These are phyloP conservation scores for Borovskyia barvae DNA, from an alignment of 208 protist species.

Conservation along the genomic window DNA sequence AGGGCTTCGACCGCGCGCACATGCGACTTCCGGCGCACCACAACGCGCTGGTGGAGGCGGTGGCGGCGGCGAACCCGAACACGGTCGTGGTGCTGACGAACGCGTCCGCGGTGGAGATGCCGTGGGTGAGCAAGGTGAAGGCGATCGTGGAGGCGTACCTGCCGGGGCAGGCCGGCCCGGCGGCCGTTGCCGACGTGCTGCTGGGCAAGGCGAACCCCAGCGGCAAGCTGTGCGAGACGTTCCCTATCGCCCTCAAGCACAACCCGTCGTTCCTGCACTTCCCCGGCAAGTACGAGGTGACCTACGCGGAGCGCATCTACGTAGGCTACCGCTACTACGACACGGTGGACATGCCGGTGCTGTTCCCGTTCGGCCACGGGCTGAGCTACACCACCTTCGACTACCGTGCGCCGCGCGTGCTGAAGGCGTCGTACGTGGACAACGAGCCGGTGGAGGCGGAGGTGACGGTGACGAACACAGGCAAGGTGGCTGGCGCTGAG, in stretches of 20 bases:
- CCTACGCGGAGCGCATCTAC: slow-evolving; percentile 9
- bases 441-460: slow-evolving; percentile 3
- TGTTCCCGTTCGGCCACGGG: slow-evolving; percentile 8
- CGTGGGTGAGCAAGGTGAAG: slow-evolving; percentile 6
- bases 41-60: slow-evolving; percentile 11
- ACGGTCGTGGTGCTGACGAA: slow-evolving; percentile 9
- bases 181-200: slow-evolving; percentile 2
- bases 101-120: slow-evolving; percentile 9
- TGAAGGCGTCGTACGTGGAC: slow-evolving; percentile 11
- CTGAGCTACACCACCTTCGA: slow-evolving; percentile 11
- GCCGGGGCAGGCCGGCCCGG: slow-evolving; percentile 2
- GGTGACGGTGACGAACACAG: slow-evolving; percentile 13
- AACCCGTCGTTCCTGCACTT: slow-evolving; percentile 1
- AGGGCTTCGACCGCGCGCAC: slow-evolving; percentile 11
- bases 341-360: background rate
- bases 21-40: slow-evolving; percentile 9
- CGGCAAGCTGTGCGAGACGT: slow-evolving; percentile 4
- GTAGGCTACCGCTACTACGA: slow-evolving; percentile 10
- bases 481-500: slow-evolving; percentile 3
- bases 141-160: slow-evolving; percentile 15
- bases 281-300: slow-evolving; percentile 2
- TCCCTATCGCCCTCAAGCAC: background rate
- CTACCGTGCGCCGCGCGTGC: slow-evolving; percentile 9
- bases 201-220: slow-evolving; percentile 11
- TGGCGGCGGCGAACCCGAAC: slow-evolving; percentile 6